phyloP scores from a whole-genome alignment of 352 stramenopile genomes.

The Pythium dissotocum region DNA sequence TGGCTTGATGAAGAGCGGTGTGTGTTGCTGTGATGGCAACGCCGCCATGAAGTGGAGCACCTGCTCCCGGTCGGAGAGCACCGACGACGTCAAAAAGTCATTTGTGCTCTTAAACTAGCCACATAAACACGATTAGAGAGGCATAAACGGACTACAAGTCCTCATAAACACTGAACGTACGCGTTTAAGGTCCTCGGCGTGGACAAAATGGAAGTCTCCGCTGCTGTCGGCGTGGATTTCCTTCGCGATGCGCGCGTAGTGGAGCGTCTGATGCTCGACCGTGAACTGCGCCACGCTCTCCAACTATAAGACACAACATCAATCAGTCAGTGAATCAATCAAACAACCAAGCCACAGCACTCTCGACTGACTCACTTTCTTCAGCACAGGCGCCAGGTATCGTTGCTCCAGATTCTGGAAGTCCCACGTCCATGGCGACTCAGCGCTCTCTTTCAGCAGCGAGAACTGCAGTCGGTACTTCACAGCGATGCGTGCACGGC shows the following conservation, averaged over 20 bases:
- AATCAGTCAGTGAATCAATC: background rate
- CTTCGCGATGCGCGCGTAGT: conserved; percentile 68
- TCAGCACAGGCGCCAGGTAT: conserved; percentile 47
- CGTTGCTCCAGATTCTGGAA: conserved; percentile 38
- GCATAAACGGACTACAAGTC: background rate
- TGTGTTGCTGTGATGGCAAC: conserved; percentile 45
- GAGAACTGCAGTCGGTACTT: conserved; percentile 73
- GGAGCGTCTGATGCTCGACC: conserved; percentile 64
- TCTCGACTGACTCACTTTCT: conserved; percentile 35
- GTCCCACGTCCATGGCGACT: conserved; percentile 46
- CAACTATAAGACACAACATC: conserved; percentile 17
- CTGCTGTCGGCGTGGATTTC: conserved; percentile 41
- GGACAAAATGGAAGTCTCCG: conserved; percentile 42
- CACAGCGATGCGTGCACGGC: conserved; percentile 45
- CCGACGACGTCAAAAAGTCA: conserved; percentile 62
- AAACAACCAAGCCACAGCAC: background rate
- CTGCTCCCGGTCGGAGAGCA: conserved; percentile 72
- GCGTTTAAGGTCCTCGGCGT: conserved; percentile 66
- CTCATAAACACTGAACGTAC: conserved; percentile 29
- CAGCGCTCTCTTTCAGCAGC: conserved; percentile 58
- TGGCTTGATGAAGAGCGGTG: conserved; percentile 56
- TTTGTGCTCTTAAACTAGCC: conserved; percentile 79
- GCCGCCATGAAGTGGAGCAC: conserved; percentile 80
- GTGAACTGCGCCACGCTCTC: conserved; percentile 63
- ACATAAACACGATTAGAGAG: background rate